Evolutionary conservation across 305 asterid species (phyloP).

Genomic region (Fraxinus greggii): DNA sequence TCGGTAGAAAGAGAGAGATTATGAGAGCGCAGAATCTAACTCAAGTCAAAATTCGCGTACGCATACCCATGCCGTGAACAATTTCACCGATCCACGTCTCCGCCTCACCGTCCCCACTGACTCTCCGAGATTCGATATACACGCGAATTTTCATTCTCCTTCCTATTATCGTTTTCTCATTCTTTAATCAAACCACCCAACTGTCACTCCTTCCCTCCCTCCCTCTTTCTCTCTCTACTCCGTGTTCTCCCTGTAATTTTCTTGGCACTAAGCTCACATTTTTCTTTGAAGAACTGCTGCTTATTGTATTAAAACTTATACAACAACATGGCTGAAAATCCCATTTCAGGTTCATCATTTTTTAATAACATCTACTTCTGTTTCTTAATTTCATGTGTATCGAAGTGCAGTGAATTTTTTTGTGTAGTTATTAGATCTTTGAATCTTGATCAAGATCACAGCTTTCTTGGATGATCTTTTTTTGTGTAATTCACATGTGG

Average conservation of each 20-base stretch:
- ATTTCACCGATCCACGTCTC: not conserved
- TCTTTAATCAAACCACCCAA: constrained; percentile 9
- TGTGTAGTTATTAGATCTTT: constrained; percentile 12
- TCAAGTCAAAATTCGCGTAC: not conserved
- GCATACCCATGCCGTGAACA: not conserved
- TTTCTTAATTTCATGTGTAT: not conserved
- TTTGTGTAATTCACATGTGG: too few relatives aligned
- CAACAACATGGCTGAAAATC: constrained; percentile 45
- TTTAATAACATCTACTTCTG: not conserved
- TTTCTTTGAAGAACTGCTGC: constrained; percentile 11
- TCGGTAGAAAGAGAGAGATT: too few relatives aligned
- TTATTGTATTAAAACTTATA: constrained; percentile 6
- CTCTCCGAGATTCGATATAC: not conserved
- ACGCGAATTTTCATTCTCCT: not conserved
- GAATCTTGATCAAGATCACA: constrained; percentile 26
- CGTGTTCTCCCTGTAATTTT: not conserved
- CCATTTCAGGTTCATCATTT: constrained; percentile 51
- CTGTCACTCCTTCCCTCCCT: not conserved
- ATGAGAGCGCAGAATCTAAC: not conserved
- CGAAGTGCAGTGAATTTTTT: not conserved
- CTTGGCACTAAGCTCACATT: constrained; percentile 28
- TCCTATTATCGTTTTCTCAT: not conserved
- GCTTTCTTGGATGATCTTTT: constrained; percentile 30
- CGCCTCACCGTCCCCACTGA: not conserved
- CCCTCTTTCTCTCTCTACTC: constrained; percentile 14